Base-by-base conservation (phyloP, 805 yeast species). In the Yarrowia bubula region DNA sequence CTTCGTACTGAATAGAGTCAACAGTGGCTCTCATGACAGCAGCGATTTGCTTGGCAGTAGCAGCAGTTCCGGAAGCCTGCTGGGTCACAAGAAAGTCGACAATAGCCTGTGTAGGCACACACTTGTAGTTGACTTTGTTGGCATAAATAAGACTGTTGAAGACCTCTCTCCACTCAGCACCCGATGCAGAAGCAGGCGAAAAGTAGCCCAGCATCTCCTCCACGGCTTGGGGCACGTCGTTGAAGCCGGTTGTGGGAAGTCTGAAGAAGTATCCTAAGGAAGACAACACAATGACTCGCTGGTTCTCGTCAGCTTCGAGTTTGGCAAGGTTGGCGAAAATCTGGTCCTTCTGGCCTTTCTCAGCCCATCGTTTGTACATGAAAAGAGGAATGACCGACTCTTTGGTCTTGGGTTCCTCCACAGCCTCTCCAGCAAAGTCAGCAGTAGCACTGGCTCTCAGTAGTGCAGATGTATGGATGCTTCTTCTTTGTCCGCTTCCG, bases 11-110 rank as follows among this genome's bases (percentile, higher is more conserved):
- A 4, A 22, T 14, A 15, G 61, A 41, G 47, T 55, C 61, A 8
- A 55, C 15, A 13, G 38, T 41, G 17, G 15, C 31, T 8, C n/a
- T 8, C 6, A 76, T 57, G 1, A 71, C 70, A 9, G 62, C 58
- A 39, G 68, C 70, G 9, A 77, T 57, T 38, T 77, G 79, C 43
- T 68, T 68, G 13, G 57, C 43, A 22, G 68, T 70, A 6, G 75
- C 68, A 0, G 69, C 67, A 7, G 64, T 48, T 1, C 80, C 80
- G 8, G 72, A 63, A 0, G 72, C 72, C 42, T 71, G 76, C 64
- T 75, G 77, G 9, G 61, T 39, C 14, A 68, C 65, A 8, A 75
- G 67, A 35, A 68, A 73, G 33, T 69, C 69, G 10, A 73, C 66
- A 4, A 77, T 48, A 15, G 55, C 32, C 11, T 66, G 50, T 11